Percentiles rank a stretch among this genome's conserved stretches.
These are phyloP conservation scores for Platanus orientalis DNA, from an alignment of 164 flowering plant genomes.

Conservation along the genomic window DNA sequence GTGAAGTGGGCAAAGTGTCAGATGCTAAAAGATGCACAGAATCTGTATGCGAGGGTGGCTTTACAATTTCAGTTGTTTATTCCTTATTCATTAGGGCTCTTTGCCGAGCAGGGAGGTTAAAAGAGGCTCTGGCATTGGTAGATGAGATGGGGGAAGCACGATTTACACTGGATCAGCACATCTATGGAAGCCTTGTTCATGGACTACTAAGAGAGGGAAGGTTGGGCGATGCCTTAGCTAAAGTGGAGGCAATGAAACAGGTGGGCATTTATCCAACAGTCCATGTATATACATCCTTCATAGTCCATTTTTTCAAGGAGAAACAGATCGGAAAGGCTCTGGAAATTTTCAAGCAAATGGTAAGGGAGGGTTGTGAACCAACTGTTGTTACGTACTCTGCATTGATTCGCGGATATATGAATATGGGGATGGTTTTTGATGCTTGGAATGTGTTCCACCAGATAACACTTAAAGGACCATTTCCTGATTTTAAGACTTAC, in stretches of 20 bases:
- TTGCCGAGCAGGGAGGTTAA: conserved; percentile 64
- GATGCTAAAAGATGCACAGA: conserved; percentile 55
- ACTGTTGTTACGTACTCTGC: conserved; percentile 70
- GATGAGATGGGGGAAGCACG: conserved; percentile 37
- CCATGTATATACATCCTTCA: conserved; percentile 76
- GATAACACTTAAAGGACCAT: conserved; percentile 61
- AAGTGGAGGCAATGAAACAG: conserved; percentile 57
- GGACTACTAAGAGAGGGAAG: conserved; percentile 47
- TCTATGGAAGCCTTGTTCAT: conserved; percentile 75
- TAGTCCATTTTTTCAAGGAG: conserved; percentile 55
- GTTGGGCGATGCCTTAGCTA: conserved; percentile 56
- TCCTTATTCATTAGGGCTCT: conserved; percentile 72
- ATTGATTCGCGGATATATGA: conserved; percentile 62
- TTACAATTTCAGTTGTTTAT: conserved; percentile 42
- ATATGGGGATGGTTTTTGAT: conserved; percentile 42
- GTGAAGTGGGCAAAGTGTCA: conserved; percentile 45
- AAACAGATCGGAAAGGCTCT: conserved; percentile 50
- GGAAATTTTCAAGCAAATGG: conserved; percentile 48
- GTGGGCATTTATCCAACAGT: conserved; percentile 56
- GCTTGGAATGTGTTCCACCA: conserved; percentile 58
- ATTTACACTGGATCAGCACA: conserved; percentile 37
- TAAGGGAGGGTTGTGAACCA: conserved; percentile 57
- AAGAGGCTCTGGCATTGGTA: conserved; percentile 48
- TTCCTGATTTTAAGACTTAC: conserved; percentile 80
- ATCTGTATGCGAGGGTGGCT: conserved; percentile 43